A percentile compares a stretch with the other conserved stretches of the same genome.
Conservation (phyloP, 768 basidiomycete genomes). For the Phallus indusiatus region DNA sequence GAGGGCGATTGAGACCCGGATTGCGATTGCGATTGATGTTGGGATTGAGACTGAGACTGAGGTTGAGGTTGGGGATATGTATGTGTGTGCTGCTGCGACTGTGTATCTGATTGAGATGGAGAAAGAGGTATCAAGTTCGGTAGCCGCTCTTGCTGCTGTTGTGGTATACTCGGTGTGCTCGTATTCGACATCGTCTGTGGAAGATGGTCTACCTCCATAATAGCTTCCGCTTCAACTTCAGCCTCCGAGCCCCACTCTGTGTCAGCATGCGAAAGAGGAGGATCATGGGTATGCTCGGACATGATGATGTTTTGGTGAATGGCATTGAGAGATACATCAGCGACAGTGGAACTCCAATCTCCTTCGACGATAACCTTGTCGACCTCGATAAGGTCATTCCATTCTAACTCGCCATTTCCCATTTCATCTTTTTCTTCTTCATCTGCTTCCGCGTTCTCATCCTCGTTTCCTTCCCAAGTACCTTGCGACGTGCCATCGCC, state of each 20-base stretch:
- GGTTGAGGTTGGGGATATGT: background rate
- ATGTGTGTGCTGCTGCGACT: background rate
- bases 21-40: too few relatives aligned
- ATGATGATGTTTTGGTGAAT: background rate
- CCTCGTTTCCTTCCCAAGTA: constrained; percentile 1
- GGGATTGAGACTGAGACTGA: background rate
- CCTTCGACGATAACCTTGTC: constrained; percentile 14
- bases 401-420: constrained; percentile 14
- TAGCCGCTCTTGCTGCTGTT: too few relatives aligned
- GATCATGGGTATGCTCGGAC: background rate
- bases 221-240: constrained; percentile 13
- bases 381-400: constrained; percentile 27
- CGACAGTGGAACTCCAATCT: constrained; percentile 1
- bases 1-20: constrained; percentile 3
- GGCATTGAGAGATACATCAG: background rate
- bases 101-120: background rate
- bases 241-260: too few relatives aligned
- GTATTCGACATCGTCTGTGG: background rate
- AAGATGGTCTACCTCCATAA: constrained; percentile 12
- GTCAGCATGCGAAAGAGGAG: background rate
- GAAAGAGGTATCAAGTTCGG: background rate
- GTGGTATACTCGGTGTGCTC: constrained; percentile 1
- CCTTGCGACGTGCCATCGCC: constrained; percentile 8
- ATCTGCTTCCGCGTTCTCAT: background rate
- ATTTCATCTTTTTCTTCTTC: constrained; percentile 17